Evolutionary conservation across 106 monocot species (phyloP), one percentile per base, ranked within the genome.

Genomic region (Acorus calamus): DNA sequence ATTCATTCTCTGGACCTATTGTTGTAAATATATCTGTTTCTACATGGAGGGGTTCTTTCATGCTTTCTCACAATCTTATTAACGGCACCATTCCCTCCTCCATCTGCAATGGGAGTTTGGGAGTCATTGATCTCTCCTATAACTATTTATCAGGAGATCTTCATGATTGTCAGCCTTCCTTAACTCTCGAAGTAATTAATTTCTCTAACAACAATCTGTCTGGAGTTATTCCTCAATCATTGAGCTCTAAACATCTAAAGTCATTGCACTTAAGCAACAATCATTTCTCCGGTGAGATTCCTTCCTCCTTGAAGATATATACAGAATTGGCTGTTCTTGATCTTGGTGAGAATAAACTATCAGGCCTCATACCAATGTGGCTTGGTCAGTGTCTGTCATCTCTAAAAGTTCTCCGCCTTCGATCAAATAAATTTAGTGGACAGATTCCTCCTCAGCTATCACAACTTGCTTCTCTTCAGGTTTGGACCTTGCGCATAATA

Each of bases 401-500:
- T 50, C 50, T 64, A 49, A 12, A 46, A n/a, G 14, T 6, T n/a
- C 3, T 64, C 9, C 50, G 52, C 3, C 50, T 64, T 3, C 2
- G 11, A 0, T 3, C 5, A 13, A 62, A 62, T 6, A 2, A 13
- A 6, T 2, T 62, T 3, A 13, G 47, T 11, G 28, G 28, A 28
- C 9, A 14, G 1, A 42, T 64, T 7, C 64, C 64, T 28, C 9
- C 50, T 64, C 2, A 50, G 50, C 10, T 64, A 6, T 1, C 49
- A 64, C 10, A 41, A 2, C 2, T 47, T 49, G 8, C 46, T 6
- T 64, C 64, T 42, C 64, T 64, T 11, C 50, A 52, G 11, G 50
- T 51, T 51, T 64, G 11, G 74, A 79, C 14, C 69, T 79, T 50
- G 51, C 73, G 7, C 7, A 55, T 0, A 77, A 71, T 53, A 61